A percentile compares a stretch with the other conserved stretches of the same genome.
These are phyloP conservation scores for Aspergillus sp. DNA, from an alignment of 2,329 filamentous ascomycete genomes.

Conservation along the genomic window DNA sequence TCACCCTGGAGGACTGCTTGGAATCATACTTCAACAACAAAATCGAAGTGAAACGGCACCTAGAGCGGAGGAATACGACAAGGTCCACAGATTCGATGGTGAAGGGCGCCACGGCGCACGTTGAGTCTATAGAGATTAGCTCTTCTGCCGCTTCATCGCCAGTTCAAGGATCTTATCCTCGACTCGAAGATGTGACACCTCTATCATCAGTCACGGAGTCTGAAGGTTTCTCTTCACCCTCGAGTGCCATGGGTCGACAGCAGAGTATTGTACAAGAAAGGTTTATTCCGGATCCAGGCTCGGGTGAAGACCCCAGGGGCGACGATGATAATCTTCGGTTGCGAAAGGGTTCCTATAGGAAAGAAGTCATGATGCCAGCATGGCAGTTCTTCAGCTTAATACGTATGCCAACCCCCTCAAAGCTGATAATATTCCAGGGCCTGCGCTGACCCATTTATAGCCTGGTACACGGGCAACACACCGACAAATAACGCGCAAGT, in stretches of 20 bases:
- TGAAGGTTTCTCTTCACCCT: constrained; percentile 17
- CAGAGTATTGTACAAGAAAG: constrained; percentile 38
- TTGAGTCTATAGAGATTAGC: constrained; percentile 38
- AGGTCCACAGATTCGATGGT: constrained; percentile 28
- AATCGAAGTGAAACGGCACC: constrained; percentile 76
- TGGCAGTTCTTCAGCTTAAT: constrained; percentile 97
- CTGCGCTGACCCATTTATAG: constrained; percentile 41
- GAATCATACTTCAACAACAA: constrained; percentile 92
- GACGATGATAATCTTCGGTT: constrained; percentile 23
- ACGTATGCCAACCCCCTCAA: constrained; percentile 50
- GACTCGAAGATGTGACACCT: constrained; percentile 14
- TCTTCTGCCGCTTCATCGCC: constrained; percentile 22
- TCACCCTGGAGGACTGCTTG: constrained; percentile 83
- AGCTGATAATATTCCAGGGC: constrained; percentile 1
- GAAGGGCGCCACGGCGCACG: constrained; percentile 32
- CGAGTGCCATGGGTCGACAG: constrained; percentile 20
- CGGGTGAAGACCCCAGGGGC: constrained; percentile 25
- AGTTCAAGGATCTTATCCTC: constrained; percentile 10
- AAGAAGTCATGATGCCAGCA: constrained; percentile 88
- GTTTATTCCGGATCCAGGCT: constrained; percentile 36
- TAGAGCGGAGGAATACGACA: constrained; percentile 52
- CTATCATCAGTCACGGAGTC: constrained; percentile 20
- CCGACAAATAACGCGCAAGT: constrained; percentile 67
- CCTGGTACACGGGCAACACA: constrained; percentile 72
- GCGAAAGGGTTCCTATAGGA: constrained; percentile 44